Conservation (phyloP, 2,329 filamentous ascomycete genomes). For the Fusarium luffae region DNA sequence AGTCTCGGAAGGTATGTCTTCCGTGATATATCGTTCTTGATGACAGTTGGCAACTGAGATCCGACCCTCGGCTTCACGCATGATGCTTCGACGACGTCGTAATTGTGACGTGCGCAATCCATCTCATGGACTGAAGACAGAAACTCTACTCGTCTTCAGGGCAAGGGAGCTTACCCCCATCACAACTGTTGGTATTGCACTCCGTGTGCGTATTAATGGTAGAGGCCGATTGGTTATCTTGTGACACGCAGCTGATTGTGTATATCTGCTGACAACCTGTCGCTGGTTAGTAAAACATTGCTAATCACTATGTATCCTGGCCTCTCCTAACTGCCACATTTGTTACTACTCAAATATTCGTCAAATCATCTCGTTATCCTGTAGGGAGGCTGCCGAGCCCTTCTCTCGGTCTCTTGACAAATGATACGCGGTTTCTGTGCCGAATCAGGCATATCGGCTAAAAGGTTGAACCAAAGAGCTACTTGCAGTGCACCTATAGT, state of each 20-base stretch:
- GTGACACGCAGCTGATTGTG: background rate
- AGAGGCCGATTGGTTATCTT: background rate
- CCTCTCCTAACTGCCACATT: background rate
- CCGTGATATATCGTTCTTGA: slow-evolving; percentile 1
- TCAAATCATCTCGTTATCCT: slow-evolving; percentile 4
- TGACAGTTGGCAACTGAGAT: background rate
- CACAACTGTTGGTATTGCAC: background rate
- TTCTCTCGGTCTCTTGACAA: slow-evolving; percentile 25
- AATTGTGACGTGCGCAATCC: background rate
- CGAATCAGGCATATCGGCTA: slow-evolving; percentile 9
- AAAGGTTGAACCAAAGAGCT: slow-evolving; percentile 9
- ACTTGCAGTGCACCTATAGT: background rate
- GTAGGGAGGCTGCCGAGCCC: slow-evolving; percentile 32
- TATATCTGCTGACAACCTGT: background rate
- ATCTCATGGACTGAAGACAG: background rate
- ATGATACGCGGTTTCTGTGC: slow-evolving; percentile 12
- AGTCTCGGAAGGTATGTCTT: background rate
- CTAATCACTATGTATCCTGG: background rate
- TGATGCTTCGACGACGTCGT: background rate
- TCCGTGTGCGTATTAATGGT: background rate
- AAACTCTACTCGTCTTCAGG: background rate
- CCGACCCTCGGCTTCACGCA: slow-evolving; percentile 5
- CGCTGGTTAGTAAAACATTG: background rate
- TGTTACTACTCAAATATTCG: background rate
- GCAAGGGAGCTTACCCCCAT: background rate